A percentile compares a stretch with the other conserved stretches of the same genome.
Evolutionary conservation across 2,329 filamentous ascomycete species (phyloP).

Genomic region (Fonsecaea erecta): DNA sequence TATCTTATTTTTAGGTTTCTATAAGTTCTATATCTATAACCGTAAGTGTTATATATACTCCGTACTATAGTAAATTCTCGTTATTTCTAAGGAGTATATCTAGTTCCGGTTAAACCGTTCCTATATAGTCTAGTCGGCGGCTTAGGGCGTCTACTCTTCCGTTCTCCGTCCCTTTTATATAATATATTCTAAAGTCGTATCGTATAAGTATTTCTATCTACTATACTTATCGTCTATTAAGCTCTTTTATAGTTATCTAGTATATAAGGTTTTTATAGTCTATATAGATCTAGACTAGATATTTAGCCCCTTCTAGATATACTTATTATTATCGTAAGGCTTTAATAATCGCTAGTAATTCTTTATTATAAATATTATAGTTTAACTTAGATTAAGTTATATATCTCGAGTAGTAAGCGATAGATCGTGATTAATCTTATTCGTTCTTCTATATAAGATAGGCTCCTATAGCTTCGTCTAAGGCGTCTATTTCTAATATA

Average conservation of each 20-base stretch:
- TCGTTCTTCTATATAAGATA: constrained; percentile 16
- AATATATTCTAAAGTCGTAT: too few relatives aligned
- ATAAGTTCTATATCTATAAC: background rate
- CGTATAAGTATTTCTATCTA: too few relatives aligned
- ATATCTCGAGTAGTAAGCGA: constrained; percentile 14
- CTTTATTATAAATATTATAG: constrained; percentile 28
- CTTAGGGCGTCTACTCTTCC: constrained; percentile 4
- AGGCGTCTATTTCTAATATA: constrained; percentile 29
- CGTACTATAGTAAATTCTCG: too few relatives aligned
- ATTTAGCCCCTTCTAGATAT: constrained; percentile 26
- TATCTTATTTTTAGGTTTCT: constrained; percentile 9
- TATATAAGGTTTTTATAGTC: constrained; percentile 33
- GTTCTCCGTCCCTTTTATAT: background rate
- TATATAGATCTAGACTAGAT: constrained; percentile 25
- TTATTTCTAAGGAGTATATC: too few relatives aligned
- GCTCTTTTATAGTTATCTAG: constrained; percentile 26
- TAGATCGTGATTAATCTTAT: constrained; percentile 19
- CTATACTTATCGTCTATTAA: constrained; percentile 23
- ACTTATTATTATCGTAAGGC: constrained; percentile 26
- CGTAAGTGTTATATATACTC: constrained; percentile 15
- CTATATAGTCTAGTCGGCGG: constrained; percentile 24
- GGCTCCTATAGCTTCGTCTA: constrained; percentile 18
- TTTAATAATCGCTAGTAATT: constrained; percentile 33
- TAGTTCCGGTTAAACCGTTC: too few relatives aligned
- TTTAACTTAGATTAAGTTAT: background rate